Evolutionary conservation across 2,329 filamentous ascomycete species (phyloP).

Genomic region (Penicillium sp.): DNA sequence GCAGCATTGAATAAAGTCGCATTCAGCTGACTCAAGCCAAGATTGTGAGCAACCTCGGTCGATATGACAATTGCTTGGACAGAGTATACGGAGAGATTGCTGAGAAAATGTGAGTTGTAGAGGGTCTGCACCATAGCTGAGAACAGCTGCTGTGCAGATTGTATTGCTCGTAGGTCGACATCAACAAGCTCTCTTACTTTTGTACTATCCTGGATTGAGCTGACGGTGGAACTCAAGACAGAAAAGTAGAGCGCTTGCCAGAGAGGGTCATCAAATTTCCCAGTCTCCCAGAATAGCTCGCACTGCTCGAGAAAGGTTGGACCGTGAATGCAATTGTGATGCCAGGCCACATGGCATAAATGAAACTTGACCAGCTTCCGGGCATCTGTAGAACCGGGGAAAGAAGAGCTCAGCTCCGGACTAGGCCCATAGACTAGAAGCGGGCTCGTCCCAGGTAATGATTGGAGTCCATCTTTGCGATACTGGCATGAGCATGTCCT

Average conservation of each 20-base stretch:
- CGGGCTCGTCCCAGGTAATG: conserved; percentile 10
- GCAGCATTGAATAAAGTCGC: conserved; percentile 36
- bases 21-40: conserved; percentile 37
- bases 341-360: conserved; percentile 23
- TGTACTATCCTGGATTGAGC: conserved; percentile 25
- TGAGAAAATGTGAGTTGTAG: conserved; percentile 33
- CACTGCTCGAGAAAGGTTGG: conserved; percentile 28
- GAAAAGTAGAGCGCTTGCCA: conserved; percentile 27
- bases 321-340: conserved; percentile 25
- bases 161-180: conserved; percentile 22
- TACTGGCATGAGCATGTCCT: conserved; percentile 29
- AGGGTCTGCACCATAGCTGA: conserved; percentile 34
- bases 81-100: conserved; percentile 29
- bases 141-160: conserved; percentile 27
- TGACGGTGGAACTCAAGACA: conserved; percentile 23
- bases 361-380: conserved; percentile 25
- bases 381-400: conserved; percentile 14
- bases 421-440: conserved; percentile 12
- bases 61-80: conserved; percentile 41
- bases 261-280: conserved; percentile 23
- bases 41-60: conserved; percentile 38
- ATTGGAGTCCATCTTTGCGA: conserved; percentile 16
- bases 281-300: conserved; percentile 23
- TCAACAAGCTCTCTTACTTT: conserved; percentile 16
- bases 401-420: conserved; percentile 4